phyloP scores from a whole-genome alignment of 352 stramenopile species.

The Phytophthora citrophthora region DNA sequence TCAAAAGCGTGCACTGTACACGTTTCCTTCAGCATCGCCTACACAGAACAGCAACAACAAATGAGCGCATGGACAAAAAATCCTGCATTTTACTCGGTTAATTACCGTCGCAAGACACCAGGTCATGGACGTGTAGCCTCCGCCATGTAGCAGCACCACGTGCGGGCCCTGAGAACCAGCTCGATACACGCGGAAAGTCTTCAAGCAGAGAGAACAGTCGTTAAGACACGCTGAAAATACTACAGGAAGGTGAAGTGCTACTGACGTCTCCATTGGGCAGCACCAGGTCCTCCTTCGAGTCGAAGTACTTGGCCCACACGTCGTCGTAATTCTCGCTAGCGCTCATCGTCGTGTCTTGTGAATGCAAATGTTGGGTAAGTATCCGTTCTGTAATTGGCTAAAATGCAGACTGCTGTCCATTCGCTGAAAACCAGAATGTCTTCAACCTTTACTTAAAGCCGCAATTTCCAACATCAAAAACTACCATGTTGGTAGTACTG shows the following conservation, averaged over 20 bases:
- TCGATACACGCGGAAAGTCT: constrained; percentile 86
- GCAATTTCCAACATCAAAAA: neutral
- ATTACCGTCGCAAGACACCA: constrained; percentile 80
- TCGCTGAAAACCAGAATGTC: neutral
- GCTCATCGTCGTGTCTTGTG: constrained; percentile 1
- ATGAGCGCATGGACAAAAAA: too few relatives aligned
- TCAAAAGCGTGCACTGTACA: constrained; percentile 87
- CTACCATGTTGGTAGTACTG: neutral
- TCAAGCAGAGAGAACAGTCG: constrained; percentile 3
- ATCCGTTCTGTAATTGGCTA: constrained; percentile 2
- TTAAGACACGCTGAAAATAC: neutral
- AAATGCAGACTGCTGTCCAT: neutral
- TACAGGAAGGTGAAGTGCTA: neutral
- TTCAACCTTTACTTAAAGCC: constrained; percentile 6
- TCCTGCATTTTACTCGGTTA: neutral
- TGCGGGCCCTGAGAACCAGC: constrained; percentile 71
- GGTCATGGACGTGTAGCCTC: constrained; percentile 88
- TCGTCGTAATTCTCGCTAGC: constrained; percentile 36
- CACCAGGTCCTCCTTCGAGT: constrained; percentile 65
- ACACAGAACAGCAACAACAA: neutral
- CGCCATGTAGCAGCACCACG: constrained; percentile 85
- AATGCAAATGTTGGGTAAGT: neutral
- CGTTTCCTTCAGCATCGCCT: constrained; percentile 78
- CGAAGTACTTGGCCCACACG: constrained; percentile 80
- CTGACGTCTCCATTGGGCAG: constrained; percentile 73